Conservation (phyloP, 1,139 yeast species). For the Sugiyamaella neomexicana region DNA sequence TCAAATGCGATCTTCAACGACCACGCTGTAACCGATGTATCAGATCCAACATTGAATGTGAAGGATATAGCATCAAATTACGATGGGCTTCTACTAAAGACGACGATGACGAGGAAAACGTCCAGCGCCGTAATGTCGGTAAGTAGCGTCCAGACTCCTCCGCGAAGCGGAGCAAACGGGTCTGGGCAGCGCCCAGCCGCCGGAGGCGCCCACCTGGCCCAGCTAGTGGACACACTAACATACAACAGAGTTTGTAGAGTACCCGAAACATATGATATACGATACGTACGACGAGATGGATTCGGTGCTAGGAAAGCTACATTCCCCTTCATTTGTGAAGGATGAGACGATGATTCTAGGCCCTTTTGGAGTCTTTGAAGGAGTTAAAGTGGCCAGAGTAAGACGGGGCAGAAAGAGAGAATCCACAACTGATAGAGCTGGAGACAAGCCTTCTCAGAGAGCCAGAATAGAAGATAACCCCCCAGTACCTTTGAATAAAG, state of each 20-base stretch:
- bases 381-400: constrained; percentile 26
- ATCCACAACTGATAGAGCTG: not conserved
- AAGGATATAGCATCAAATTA: constrained; percentile 78
- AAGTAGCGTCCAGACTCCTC: constrained; percentile 10
- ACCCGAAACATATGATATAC: constrained; percentile 60
- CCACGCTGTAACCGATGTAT: constrained; percentile 57
- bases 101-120: constrained; percentile 44
- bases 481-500: not conserved
- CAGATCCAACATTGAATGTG: constrained; percentile 62
- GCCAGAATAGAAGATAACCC: not conserved
- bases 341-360: constrained; percentile 63
- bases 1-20: constrained; percentile 57
- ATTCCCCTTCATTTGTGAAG: constrained; percentile 49
- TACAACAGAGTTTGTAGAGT: constrained; percentile 64
- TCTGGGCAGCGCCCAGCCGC: not conserved
- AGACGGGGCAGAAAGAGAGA: constrained; percentile 13
- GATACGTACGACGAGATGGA: constrained; percentile 82
- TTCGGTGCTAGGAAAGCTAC: constrained; percentile 61
- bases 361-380: constrained; percentile 80
- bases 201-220: not conserved
- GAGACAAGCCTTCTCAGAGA: constrained; percentile 4
- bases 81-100: constrained; percentile 58
- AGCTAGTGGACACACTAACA: not conserved
- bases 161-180: too few species aligned
- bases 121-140: constrained; percentile 61